Evolutionary conservation across 768 basidiomycete species (phyloP).

Genomic region (Russula brevipes): DNA sequence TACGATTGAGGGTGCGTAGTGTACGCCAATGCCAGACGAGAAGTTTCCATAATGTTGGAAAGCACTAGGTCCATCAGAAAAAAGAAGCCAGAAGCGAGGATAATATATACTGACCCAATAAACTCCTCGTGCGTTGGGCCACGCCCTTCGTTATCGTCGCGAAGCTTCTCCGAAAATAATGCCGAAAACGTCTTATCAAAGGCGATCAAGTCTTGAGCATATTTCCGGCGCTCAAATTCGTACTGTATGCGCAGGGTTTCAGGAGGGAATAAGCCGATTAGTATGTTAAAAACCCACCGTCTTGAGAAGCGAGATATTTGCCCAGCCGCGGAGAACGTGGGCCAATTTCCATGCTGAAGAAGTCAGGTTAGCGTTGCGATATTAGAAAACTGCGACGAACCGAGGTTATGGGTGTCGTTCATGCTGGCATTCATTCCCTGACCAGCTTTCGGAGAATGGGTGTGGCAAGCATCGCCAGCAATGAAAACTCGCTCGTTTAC

Average conservation of each 20-base stretch:
- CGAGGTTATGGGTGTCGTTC: slow-evolving; percentile 50
- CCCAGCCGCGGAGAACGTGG: slow-evolving; percentile 45
- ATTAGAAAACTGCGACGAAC: neutral
- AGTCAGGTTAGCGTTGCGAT: neutral
- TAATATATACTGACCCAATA: slow-evolving; percentile 33
- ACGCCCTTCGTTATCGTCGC: slow-evolving; percentile 33
- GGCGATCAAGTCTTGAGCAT: slow-evolving; percentile 49
- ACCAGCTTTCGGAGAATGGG: slow-evolving; percentile 38
- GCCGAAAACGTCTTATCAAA: slow-evolving; percentile 50
- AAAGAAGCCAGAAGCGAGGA: neutral
- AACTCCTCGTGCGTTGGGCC: slow-evolving; percentile 51
- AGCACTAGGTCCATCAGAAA: slow-evolving; percentile 30
- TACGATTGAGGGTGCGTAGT: slow-evolving; percentile 41
- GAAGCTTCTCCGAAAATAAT: slow-evolving; percentile 51
- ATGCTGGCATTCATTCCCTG: slow-evolving; percentile 54
- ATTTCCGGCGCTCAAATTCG: slow-evolving; percentile 49
- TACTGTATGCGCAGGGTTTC: slow-evolving; percentile 35
- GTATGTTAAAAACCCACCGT: slow-evolving; percentile 34
- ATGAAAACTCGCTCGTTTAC: slow-evolving; percentile 48
- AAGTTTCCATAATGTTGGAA: slow-evolving; percentile 45
- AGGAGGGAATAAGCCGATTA: neutral
- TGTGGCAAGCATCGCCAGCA: slow-evolving; percentile 51
- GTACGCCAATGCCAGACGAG: slow-evolving; percentile 46
- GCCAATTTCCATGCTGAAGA: slow-evolving; percentile 48
- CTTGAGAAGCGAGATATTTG: slow-evolving; percentile 41